Percentiles rank a stretch among this genome's conserved stretches.
Conservation (phyloP, 306 rosid species). For the Vigna angularis region DNA sequence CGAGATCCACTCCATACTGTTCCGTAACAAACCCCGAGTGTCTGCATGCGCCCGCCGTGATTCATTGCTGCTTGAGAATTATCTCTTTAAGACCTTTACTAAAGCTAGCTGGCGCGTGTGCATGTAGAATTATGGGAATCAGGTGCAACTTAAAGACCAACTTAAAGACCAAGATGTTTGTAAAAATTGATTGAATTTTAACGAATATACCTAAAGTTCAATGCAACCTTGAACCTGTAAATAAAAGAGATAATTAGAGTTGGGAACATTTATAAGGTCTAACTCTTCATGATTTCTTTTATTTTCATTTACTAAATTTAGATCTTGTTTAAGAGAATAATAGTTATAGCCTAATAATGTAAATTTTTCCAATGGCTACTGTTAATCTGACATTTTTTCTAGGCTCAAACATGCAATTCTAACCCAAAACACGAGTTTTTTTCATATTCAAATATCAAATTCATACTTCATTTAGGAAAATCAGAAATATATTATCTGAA, state of each 20-base stretch:
- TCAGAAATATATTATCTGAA: neutral
- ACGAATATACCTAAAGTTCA: constrained; percentile 40
- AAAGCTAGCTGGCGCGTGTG: constrained; percentile 38
- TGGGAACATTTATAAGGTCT: neutral
- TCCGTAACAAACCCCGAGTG: constrained; percentile 46
- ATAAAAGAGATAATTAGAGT: neutral
- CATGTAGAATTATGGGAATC: constrained; percentile 14
- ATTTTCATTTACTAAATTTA: neutral
- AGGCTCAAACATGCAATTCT: neutral
- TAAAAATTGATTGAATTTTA: constrained; percentile 33
- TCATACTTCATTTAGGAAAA: neutral
- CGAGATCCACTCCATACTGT: constrained; percentile 45
- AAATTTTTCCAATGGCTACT: neutral
- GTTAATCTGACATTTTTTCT: constrained; percentile 1
- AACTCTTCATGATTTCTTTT: neutral
- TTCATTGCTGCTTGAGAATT: constrained; percentile 20
- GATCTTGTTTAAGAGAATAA: neutral
- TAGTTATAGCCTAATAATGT: neutral
- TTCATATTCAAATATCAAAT: neutral
- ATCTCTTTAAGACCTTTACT: constrained; percentile 30
- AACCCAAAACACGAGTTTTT: neutral
- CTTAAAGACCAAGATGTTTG: constrained; percentile 27
- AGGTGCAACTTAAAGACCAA: constrained; percentile 26
- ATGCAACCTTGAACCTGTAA: neutral
- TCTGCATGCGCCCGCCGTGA: constrained; percentile 40